Conservation (phyloP, 805 yeast species). For the Kodamaea neixiangensis region DNA sequence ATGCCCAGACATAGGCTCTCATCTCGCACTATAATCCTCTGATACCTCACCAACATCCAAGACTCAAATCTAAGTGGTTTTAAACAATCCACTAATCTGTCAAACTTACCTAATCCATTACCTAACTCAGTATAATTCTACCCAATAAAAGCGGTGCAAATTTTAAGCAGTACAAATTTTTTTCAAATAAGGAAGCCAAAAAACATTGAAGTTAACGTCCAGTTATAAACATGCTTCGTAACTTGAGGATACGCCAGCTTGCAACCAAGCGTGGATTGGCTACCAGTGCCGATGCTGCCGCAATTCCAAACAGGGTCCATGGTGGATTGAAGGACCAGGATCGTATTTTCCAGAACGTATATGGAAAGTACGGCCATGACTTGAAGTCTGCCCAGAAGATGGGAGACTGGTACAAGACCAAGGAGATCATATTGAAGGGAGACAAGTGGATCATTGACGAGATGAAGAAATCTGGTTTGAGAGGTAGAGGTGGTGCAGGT, state of each 20-base stretch:
- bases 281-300: slow-evolving; percentile 48
- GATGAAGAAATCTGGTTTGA: slow-evolving; percentile 78
- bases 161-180: slow-evolving; percentile 17
- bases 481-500: slow-evolving; percentile 95
- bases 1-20: no score
- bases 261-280: slow-evolving; percentile 40
- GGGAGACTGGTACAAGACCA: slow-evolving; percentile 94
- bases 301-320: slow-evolving; percentile 53
- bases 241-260: slow-evolving; percentile 27
- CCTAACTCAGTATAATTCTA: slow-evolving; percentile 6
- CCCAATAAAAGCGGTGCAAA: slow-evolving; percentile 19
- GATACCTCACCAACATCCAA: no score
- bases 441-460: slow-evolving; percentile 90
- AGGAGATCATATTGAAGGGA: slow-evolving; percentile 79
- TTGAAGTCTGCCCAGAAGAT: slow-evolving; percentile 70
- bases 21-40: no score
- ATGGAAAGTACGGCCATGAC: slow-evolving; percentile 74
- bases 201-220: slow-evolving; percentile 5
- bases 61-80: no score
- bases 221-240: slow-evolving; percentile 34
- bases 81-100: no score
- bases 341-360: slow-evolving; percentile 83
- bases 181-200: slow-evolving; percentile 11
- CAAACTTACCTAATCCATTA: background rate
- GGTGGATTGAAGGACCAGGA: slow-evolving; percentile 84